Evolutionary conservation across 148 eudicot genomes (phyloP), one percentile per base, ranked within the genome.

Genomic region (Linanthus parryae): DNA sequence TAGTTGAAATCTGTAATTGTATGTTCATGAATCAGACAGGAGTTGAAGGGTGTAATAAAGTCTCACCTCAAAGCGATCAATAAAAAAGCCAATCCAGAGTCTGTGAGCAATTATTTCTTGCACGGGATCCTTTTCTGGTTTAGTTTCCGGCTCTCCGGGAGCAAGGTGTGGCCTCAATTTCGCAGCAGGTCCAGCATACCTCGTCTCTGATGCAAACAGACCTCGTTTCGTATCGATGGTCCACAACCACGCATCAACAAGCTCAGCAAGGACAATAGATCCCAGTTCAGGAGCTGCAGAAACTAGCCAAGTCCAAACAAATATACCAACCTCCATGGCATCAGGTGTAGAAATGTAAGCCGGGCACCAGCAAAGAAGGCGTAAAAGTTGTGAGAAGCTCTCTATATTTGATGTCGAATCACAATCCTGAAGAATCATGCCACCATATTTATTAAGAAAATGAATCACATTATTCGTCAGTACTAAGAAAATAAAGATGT

Each of bases 301-400:
- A 68, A 94, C 99, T 63, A 94, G 73, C 99, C 99, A 94, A 41
- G 96, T 88, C 99, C 99, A 94, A 54, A 94, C 74, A 67, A 82
- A 94, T 53, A 94, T 74, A 44, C 96, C 99, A 59, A 96, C 88
- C 68, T 94, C 99, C 88, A 94, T 83, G 20, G 99, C 95, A 61
- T 94, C 88, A 48, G 77, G 79, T 41, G 99, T 88, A 44, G 83
- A 79, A 46, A 94, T 84, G 64, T 88, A 94, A 52, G 96, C 99
- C 49, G 99, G 99, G 71, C 99, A 88, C 99, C 99, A 94, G 82
- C 99, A 94, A 61, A 94, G 74, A 68, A 94, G 96, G 35, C 99
- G 90, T 48, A 94, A 61, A 51, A 94, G 83, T 71, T 94, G 96
- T 4, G 99, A 88, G 63, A 94, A 94, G 73, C 77, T 76, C 69